Evolutionary conservation across 139 green algal species (phyloP), one percentile per base, ranked within the genome.

Genomic region (Diplosphaera chodatii): DNA sequence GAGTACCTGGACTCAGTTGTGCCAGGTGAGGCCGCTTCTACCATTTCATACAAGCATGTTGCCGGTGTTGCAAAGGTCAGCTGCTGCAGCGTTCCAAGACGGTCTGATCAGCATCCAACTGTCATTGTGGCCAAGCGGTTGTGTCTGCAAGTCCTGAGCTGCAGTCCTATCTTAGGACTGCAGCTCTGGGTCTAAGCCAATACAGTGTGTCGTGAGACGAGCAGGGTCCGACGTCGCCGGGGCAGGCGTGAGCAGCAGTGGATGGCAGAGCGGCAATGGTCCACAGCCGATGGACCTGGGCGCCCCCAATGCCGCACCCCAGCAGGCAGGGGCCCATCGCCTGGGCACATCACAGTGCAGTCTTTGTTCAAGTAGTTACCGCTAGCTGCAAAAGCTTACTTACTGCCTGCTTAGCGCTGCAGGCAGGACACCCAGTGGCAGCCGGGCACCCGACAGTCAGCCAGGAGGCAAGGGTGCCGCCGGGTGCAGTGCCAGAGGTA

Each of bases 1-100:
- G 30, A 68, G 48, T 74, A 68, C 34, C 34, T 73, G 32, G 65
- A 10, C 41, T 34, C 48, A 66, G 48, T 37, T 76, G 68, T 29
- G 22, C 13, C 37, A 3, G 15, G 41, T 70, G 79, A 62, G 65
- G 62, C 40, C 13, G 2, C 25, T 32, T 67, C 0, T n/a, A 66
- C 20, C 10, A 59, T 0, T 4, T 25, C 41, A 30, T 67, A 27
- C 13, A 28, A 23, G 8, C 37, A 13, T 48, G 8, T 48, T 13
- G 13, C 8, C 8, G 37, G 37, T n/a, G n/a, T n/a, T n/a, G n/a
- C n/a, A n/a, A n/a, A n/a, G n/a, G n/a, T n/a, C n/a, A n/a, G n/a
- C n/a, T n/a, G n/a, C n/a, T n/a, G n/a, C n/a, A n/a, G n/a, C n/a
- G n/a, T n/a, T n/a, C n/a, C n/a, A n/a, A n/a, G n/a, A n/a, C n/a